Evolutionary conservation across 1,284 basidiomycete species (phyloP).

Genomic region (Chondrostereum purpureum): DNA sequence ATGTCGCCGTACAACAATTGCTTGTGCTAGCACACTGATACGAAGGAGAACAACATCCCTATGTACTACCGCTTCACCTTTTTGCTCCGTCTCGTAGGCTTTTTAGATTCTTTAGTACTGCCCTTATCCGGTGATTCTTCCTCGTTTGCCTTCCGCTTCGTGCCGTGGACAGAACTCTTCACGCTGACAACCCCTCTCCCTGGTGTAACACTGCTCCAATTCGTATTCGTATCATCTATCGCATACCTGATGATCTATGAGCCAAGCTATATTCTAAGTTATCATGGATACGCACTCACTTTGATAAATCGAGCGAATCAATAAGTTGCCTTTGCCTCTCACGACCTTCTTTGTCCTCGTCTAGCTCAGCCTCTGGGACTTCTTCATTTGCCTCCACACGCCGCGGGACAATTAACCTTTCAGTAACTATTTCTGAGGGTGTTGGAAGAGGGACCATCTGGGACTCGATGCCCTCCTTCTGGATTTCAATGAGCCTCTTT

Average conservation of each 20-base stretch:
- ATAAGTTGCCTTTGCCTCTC: constrained; percentile 83
- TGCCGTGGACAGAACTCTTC: constrained; percentile 44
- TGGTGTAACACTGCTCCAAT: constrained; percentile 65
- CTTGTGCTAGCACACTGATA: too few species aligned
- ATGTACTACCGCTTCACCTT: constrained; percentile 48
- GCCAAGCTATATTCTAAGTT: too few species aligned
- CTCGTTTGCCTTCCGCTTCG: constrained; percentile 64
- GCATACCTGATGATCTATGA: constrained; percentile 57
- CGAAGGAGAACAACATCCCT: too few species aligned
- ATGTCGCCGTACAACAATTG: too few species aligned
- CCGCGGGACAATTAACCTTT: constrained; percentile 15
- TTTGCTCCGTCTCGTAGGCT: constrained; percentile 52
- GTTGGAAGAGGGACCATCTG: constrained; percentile 33
- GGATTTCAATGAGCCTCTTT: constrained; percentile 75
- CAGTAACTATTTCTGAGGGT: constrained; percentile 14
- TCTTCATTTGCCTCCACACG: constrained; percentile 26
- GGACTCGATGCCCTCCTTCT: constrained; percentile 68
- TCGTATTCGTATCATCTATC: constrained; percentile 61
- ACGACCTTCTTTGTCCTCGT: constrained; percentile 36
- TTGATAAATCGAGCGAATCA: constrained; percentile 75
- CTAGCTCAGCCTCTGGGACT: constrained; percentile 71
- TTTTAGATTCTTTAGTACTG: constrained; percentile 35
- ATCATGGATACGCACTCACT: constrained; percentile 52
- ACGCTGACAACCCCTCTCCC: constrained; percentile 72
- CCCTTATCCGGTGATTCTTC: constrained; percentile 28